Evolutionary conservation across 2,329 filamentous ascomycete species (phyloP).

Genomic region (Verticillium klebahnii): DNA sequence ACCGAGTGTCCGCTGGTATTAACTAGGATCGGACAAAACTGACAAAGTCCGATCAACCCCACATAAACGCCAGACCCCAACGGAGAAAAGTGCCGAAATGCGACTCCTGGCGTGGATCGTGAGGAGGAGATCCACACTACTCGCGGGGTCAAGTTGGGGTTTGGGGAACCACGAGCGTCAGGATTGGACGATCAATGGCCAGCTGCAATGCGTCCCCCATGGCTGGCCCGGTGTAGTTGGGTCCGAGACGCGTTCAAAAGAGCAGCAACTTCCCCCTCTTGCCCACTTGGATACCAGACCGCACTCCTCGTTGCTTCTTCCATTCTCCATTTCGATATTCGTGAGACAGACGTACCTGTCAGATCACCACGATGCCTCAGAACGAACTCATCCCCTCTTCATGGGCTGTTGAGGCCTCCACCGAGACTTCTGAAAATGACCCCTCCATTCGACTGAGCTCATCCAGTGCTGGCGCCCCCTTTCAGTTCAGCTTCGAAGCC

Average conservation of each 20-base stretch:
- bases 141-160: background rate
- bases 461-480: slow-evolving; percentile 23
- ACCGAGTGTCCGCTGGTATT: background rate
- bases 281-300: background rate
- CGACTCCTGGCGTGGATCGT: background rate
- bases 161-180: background rate
- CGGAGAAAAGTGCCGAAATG: background rate
- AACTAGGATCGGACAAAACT: background rate
- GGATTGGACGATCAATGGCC: background rate
- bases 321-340: background rate
- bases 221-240: background rate
- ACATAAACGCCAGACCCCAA: background rate
- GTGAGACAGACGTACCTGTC: background rate
- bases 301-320: background rate
- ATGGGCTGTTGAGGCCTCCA: slow-evolving; percentile 23
- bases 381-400: slow-evolving; percentile 9
- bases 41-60: background rate
- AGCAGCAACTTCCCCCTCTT: background rate
- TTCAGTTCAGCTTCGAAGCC: slow-evolving; percentile 59
- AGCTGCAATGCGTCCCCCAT: background rate
- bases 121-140: background rate
- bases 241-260: background rate
- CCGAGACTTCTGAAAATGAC: slow-evolving; percentile 16
- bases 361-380: background rate
- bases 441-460: slow-evolving; percentile 16